Base-by-base conservation (phyloP, 2,329 filamentous ascomycete species). In the Plectosphaerella sp. region DNA sequence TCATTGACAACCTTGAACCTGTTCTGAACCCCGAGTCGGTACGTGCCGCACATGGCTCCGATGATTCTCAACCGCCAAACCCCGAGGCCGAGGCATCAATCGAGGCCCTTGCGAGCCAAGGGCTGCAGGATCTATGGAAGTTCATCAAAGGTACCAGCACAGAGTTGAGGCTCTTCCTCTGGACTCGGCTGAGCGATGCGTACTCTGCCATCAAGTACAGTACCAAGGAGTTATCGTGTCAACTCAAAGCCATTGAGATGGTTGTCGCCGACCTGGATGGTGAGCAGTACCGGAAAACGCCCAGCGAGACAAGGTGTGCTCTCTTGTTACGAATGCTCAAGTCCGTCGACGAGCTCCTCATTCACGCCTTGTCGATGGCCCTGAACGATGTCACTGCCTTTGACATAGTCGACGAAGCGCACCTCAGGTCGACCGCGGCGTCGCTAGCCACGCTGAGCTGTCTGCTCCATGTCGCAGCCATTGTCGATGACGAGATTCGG, bases 1-100 rank as follows among this genome's bases (percentile, higher is more conserved):
- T 97, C 18, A 97, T 99, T 53, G 91, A 97, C 62, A 94, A 86
- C 25, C 74, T 99, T 36, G 94, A 99, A 63, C 94, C 94, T 4
- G 88, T 99, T 10, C 75, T 99, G 5, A 93, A 97, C 56, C 86
- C 88, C 1, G 73, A 78, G 5, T 77, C 83, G 0, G 81, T 84
- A 2, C 73, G 69, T 49, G 68, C 74, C 28, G 28, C 28, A 33
- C 28, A 33, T 33, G 28, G 28, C 28, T 10, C 28, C 3, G 11
- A 33, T 12, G 28, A 33, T 5, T 7, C 8, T 9, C 28, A 33
- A 12, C 28, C 28, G 28, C 28, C 28, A 12, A 33, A 9, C 28
- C 59, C 61, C 4, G 60, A 1, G 49, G 60, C 6, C 54, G 50
- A 7, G 58, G 57, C 2, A 56, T 24, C 49, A 58, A 77, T 84